Evolutionary conservation across 768 basidiomycete species (phyloP), one percentile per base, ranked within the genome.

Genomic region (Pleurotus giganteus): DNA sequence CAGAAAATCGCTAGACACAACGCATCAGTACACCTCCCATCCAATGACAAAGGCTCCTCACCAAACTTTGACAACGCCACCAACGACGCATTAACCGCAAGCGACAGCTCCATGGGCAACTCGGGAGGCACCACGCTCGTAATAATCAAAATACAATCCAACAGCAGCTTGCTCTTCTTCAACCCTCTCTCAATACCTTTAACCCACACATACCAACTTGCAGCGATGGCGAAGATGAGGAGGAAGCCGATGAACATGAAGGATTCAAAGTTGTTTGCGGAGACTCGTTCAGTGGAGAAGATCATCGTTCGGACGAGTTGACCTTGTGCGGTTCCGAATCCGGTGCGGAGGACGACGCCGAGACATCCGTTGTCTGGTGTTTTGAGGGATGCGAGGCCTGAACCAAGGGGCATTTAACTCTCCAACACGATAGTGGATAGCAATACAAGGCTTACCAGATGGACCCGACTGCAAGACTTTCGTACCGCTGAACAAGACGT

Each of bases 241-340:
- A 98, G 76, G 80, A 99, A 98, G 2, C 94, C 97, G 57, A 99
- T 98, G 74, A 99, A 99, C 55, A 98, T 72, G 84, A 98, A 98
- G 0, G 88, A 88, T 67, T 99, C 97, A 57, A 89, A 47, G 69
- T 96, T 98, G 72, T 98, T 98, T 23, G 97, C 97, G 6, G 94
- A 92, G 19, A 99, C 87, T 4, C 94, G 89, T 64, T 99, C 97
- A 0, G 93, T 94, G 12, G 93, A 94, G 75, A 98, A 99, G 55
- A 99, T 94, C 97, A 98, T 99, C 0, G 97, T 98, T 54, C 96
- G 79, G 28, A 99, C 95, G 29, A 99, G 85, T 70, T 96, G 93
- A 34, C 97, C 97, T 68, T 99, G 97, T 0, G 94, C 86, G 8
- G 97, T 99, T 7, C 97, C 97, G 65, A 98, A 99, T 1, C 97